Conservation (phyloP, 768 basidiomycete genomes). For the Kondoa malvinella region DNA sequence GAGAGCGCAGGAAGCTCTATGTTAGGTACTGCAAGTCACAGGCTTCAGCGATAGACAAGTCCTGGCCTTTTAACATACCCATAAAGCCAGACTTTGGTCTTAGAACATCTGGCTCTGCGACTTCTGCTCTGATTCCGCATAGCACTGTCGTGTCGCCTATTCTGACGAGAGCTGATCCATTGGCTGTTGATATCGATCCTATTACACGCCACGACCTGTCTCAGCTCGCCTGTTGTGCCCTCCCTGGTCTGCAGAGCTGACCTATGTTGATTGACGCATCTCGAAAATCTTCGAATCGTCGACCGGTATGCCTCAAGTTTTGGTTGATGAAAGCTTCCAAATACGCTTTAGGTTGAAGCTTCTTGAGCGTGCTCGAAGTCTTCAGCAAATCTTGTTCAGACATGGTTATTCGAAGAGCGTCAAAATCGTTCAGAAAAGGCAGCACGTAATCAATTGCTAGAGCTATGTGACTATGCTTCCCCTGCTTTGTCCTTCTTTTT, state of each 20-base stretch:
- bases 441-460: too few relatives aligned
- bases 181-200: slow-evolving; percentile 89
- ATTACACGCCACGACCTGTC: not conserved
- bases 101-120: slow-evolving; percentile 74
- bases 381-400: not conserved
- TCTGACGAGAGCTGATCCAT: slow-evolving; percentile 78
- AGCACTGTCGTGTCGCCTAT: slow-evolving; percentile 87
- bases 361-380: slow-evolving; percentile 47
- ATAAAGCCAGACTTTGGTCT: slow-evolving; percentile 59
- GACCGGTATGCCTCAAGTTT: slow-evolving; percentile 63
- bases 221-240: too few relatives aligned
- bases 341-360: slow-evolving; percentile 74
- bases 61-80: slow-evolving; percentile 39
- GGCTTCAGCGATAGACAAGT: not conserved
- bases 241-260: slow-evolving; percentile 33
- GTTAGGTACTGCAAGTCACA: slow-evolving; percentile 80
- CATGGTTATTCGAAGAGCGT: not conserved
- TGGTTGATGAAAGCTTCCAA: slow-evolving; percentile 70
- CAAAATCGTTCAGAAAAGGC: not conserved
- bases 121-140: slow-evolving; percentile 89
- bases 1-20: slow-evolving; percentile 85
- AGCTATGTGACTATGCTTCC: not conserved
- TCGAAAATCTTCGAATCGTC: slow-evolving; percentile 52
- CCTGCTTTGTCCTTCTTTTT: not conserved
- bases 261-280: slow-evolving; percentile 63